Evolutionary conservation across 306 rosid genomes (phyloP), one percentile per base, ranked within the genome.

Genomic region (Astragalus membranaceus): DNA sequence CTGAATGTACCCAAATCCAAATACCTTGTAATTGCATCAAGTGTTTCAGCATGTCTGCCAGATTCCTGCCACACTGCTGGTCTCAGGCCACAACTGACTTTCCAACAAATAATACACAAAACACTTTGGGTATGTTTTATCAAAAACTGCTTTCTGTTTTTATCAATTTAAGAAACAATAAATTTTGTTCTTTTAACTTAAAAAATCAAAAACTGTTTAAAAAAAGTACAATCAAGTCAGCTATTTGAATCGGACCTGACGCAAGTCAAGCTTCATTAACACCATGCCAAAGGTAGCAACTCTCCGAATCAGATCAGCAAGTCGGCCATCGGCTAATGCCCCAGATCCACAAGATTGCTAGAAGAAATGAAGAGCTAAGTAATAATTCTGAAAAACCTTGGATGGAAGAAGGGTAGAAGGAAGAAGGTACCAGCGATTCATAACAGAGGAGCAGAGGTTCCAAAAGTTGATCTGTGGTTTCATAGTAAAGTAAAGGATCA

Each of bases 341-440:
- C 85, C 95, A 67, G 92, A 81, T 86, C 92, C 96, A 85, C 88
- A 84, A 60, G 92, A 88, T 79, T 87, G 92, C 98, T 92, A 62
- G 81, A 70, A 52, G 77, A 79, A 77, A 78, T 73, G n/a, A 44
- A 64, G 47, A 69, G 59, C 5, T 67, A 74, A 49, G 49, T 32
- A 51, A 48, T 44, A 51, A 47, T 52, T 15, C 17, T 36, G 6
- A 33, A 29, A 70, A 64, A 70, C 41, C 56, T 64, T 26, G 33
- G 29, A 74, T 48, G 5, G 36, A 58, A 60, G 20, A 17, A 3
- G 3, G 7, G 75, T 26, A 20, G 10, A 10, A 53, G 44, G 7
- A 8, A 41, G 69, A 35, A 59, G 61, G 60, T 80, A 89, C 98
- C 92, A 92, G 64, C 75, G 98, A 92, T 65, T 92, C 90, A 44